A percentile compares a stretch with the other conserved stretches of the same genome.
These are phyloP conservation scores for Suillus brevipes DNA, from an alignment of 768 basidiomycete species.

Conservation along the genomic window DNA sequence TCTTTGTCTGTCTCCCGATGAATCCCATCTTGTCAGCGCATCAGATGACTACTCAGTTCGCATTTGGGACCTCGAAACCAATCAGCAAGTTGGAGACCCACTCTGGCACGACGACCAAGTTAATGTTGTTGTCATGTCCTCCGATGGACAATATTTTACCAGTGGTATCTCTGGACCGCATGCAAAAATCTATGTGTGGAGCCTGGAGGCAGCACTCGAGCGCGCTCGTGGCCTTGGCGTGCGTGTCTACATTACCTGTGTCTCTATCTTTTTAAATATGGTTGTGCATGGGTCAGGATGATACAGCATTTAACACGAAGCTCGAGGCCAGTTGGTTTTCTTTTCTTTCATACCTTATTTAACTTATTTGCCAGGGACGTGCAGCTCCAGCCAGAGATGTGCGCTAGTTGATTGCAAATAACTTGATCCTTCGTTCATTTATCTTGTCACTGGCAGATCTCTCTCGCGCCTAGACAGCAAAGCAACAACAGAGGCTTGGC, in stretches of 20 bases:
- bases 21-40: no score
- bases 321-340: not conserved
- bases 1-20: no score
- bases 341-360: not conserved
- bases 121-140: slow-evolving; percentile 70
- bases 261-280: not conserved
- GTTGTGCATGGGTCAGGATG: not conserved
- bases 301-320: not conserved
- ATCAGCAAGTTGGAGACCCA: slow-evolving; percentile 28
- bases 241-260: not conserved
- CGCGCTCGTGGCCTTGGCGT: not conserved
- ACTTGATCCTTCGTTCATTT: not conserved
- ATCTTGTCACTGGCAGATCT: not conserved
- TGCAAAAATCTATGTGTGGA: slow-evolving; percentile 76
- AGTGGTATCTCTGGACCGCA: slow-evolving; percentile 70
- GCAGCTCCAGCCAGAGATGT: not conserved
- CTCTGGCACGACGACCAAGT: slow-evolving; percentile 82
- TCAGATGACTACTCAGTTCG: no score
- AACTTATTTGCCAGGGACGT: not conserved
- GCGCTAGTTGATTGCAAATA: not conserved
- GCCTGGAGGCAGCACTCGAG: slow-evolving; percentile 42
- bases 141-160: slow-evolving; percentile 76
- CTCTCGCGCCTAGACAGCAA: not conserved
- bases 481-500: not conserved
- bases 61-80: not conserved